These are phyloP conservation scores for Tuber calosporum DNA, from an alignment of 495 filamentous ascomycete species.

Conservation along the genomic window DNA sequence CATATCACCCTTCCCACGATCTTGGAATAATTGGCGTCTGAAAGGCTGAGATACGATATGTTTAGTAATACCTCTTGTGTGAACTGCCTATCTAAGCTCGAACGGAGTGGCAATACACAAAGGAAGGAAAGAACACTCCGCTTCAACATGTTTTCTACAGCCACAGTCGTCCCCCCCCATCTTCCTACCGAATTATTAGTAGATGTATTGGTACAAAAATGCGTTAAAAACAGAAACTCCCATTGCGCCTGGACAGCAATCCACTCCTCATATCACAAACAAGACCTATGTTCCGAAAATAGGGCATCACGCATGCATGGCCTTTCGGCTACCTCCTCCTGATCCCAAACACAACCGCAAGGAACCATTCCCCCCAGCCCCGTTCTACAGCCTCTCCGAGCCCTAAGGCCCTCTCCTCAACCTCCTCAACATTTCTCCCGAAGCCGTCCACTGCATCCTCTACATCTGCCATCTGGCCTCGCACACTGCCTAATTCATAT, in stretches of 20 bases:
- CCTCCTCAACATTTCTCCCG: conserved; percentile 66
- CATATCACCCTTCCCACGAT: not conserved
- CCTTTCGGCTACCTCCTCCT: conserved; percentile 6
- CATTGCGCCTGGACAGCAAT: not conserved
- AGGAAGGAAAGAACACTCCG: not conserved
- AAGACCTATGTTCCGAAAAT: not conserved
- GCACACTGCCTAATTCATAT: conserved; percentile 78
- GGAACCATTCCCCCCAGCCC: conserved; percentile 51
- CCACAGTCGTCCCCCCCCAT: not conserved
- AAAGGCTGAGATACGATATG: not conserved
- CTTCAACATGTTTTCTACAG: not conserved
- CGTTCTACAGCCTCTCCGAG: conserved; percentile 61
- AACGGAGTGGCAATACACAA: not conserved
- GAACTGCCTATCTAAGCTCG: not conserved
- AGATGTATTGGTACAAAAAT: not conserved
- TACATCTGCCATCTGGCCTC: conserved; percentile 78
- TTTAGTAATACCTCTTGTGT: not conserved
- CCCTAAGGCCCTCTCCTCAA: conserved; percentile 62
- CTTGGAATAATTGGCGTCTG: not conserved
- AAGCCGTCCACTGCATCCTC: conserved; percentile 77
- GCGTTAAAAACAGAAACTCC: not conserved
- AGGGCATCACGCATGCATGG: not conserved
- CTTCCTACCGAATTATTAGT: not conserved
- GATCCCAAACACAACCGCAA: conserved; percentile 43
- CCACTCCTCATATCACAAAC: not conserved